phyloP scores from a whole-genome alignment of 139 green algal species.

The Asterochloris erici region DNA sequence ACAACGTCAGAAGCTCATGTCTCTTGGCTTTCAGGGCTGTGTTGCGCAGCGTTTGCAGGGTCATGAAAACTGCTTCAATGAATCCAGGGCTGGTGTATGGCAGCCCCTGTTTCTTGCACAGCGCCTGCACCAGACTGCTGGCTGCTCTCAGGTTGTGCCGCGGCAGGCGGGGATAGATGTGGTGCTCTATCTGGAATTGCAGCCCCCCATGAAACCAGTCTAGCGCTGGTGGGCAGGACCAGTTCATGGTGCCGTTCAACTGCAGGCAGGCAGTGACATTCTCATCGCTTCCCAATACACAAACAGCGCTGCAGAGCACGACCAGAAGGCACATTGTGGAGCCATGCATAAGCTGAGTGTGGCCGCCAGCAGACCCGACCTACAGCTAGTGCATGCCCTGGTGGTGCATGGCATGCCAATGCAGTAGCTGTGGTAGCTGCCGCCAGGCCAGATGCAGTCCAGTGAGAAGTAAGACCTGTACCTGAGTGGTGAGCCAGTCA shows the following conservation, averaged over 20 bases:
- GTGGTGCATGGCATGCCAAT: too few relatives aligned
- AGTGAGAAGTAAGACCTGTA: not conserved
- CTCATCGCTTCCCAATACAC: too few relatives aligned
- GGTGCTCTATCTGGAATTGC: slow-evolving; percentile 72
- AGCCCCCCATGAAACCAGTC: slow-evolving; percentile 72
- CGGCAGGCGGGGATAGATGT: slow-evolving; percentile 57
- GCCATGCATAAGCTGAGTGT: too few relatives aligned
- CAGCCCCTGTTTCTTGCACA: slow-evolving; percentile 42
- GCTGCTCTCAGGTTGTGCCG: slow-evolving; percentile 52
- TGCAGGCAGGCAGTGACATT: slow-evolving; percentile 22
- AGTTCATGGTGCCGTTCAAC: slow-evolving; percentile 49
- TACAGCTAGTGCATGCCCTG: too few relatives aligned
- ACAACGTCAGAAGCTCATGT: too few relatives aligned
- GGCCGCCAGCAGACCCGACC: too few relatives aligned
- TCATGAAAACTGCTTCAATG: slow-evolving; percentile 13
- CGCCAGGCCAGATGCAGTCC: too few relatives aligned
- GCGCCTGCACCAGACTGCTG: slow-evolving; percentile 23
- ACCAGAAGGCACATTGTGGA: too few relatives aligned
- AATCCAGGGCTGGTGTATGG: slow-evolving; percentile 38
- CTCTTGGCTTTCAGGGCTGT: too few relatives aligned
- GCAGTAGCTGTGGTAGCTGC: too few relatives aligned
- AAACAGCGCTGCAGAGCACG: too few relatives aligned
- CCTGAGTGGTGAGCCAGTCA: slow-evolving; percentile 28
- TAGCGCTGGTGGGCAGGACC: slow-evolving; percentile 45
- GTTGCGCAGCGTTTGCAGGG: too few relatives aligned